These are phyloP conservation scores for Nemania sp. DNA, from an alignment of 2,329 filamentous ascomycete species.

Conservation along the genomic window DNA sequence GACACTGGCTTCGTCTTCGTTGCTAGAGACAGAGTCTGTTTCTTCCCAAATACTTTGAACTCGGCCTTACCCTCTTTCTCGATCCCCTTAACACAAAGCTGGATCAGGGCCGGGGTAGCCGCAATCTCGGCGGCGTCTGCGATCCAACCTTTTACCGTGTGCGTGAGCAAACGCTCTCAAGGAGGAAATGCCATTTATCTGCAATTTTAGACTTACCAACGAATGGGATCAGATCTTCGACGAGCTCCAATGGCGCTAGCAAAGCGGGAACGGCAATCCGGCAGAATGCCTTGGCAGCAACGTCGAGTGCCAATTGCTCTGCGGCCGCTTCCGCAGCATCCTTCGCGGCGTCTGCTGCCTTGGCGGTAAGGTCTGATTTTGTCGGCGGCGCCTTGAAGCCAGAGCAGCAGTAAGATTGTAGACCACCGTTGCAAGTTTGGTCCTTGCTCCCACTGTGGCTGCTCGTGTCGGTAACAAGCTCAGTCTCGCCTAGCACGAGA, in stretches of 20 bases:
- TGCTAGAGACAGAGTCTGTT: background rate
- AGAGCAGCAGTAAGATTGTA: background rate
- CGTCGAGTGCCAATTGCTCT: background rate
- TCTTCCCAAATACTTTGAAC: constrained; percentile 17
- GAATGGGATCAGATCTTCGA: constrained; percentile 35
- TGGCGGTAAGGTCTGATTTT: background rate
- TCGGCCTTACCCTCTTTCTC: constrained; percentile 40
- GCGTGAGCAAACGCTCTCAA: too few species aligned
- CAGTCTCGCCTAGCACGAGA: background rate
- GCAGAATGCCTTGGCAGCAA: constrained; percentile 4
- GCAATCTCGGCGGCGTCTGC: constrained; percentile 10
- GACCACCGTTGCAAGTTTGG: constrained; percentile 6
- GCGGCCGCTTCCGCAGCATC: background rate
- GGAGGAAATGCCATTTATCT: too few species aligned
- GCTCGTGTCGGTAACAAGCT: background rate
- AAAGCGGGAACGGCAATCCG: background rate
- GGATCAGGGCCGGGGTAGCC: constrained; percentile 34
- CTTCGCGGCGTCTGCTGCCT: background rate
- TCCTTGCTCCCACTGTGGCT: background rate
- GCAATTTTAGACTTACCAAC: constrained; percentile 3
- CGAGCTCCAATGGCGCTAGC: constrained; percentile 26
- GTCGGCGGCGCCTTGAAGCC: background rate
- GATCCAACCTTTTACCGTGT: background rate
- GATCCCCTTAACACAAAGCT: constrained; percentile 40
- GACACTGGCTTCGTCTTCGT: too few species aligned